Evolutionary conservation across 2,329 filamentous ascomycete species (phyloP), one percentile per base, ranked within the genome.

Genomic region (Aspergillus sp.): DNA sequence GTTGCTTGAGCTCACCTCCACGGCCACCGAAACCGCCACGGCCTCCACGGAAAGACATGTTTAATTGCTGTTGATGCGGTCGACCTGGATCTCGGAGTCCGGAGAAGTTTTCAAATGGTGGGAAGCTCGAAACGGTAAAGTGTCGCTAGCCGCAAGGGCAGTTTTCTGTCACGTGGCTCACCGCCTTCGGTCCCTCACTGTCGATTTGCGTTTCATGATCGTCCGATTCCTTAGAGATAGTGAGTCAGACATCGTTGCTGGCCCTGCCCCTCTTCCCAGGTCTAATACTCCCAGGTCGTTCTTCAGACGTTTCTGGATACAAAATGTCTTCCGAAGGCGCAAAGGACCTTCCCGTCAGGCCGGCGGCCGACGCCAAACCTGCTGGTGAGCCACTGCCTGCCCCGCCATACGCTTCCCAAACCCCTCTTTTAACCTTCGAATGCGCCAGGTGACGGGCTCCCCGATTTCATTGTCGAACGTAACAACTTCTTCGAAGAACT

Each of bases 401-500:
- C 71, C 73, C 71, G 68, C 72, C 65, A 64, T 73, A 72, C 63
- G 63, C 68, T 71, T 67, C 69, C 65, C 70, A 74, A 53, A 17
- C 64, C 65, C 65, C 64, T 65, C 65, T 59, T 36, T 65, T 55
- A 65, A 30, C 28, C 68, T 67, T 65, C 63, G 65, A 70, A 65
- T 57, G 63, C 69, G 48, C 61, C 64, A 55, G 65, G 67, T 51
- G 62, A 67, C 59, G 74, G 74, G 25, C 82, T 87, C 19, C 90
- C 93, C 59, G 87, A 89, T 62, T 97, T 91, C 78, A 87, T 98
- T 64, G 82, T 93, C 72, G 87, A 92, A 77, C 89, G 95, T 65
- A 88, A 97, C 71, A 86, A 90, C 56, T 82, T 98, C 53, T 97
- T 97, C 80, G 91, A 97, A 75, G 88, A 89, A 75, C 84, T 97